Evolutionary conservation across 371 early-diverging fungal genomes (phyloP), one percentile per base, ranked within the genome.

Genomic region (Coemansia sp.): DNA sequence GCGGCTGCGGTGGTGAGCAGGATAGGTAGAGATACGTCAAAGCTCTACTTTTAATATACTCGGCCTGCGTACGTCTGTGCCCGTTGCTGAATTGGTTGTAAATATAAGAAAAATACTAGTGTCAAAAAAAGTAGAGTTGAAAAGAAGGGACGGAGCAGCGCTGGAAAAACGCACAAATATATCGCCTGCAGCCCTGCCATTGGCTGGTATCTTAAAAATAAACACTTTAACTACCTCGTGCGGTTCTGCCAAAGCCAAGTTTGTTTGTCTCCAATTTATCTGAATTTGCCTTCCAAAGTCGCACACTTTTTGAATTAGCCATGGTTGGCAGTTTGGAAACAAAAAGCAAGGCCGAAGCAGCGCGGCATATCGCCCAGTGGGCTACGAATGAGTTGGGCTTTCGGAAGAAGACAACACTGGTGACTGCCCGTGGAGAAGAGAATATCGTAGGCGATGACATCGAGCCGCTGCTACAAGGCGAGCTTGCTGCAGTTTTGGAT

Each of bases 351-450:
- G 26, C 60, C 11, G 69, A 77, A 26, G 33, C 39, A 5, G 75
- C 78, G 21, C 54, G 55, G 50, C 60, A 55, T n/a, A 62, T 81
- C 26, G 66, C 75, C 8, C 51, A 60, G 21, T 81, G 81, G 81
- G 78, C 80, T 11, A 75, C 68, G 5, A 20, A 72, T n/a, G 81
- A 82, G 53, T 77, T 81, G 11, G 82, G 81, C 16, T 81, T 79
- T 37, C 59, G 81, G 23, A 69, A 72, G 28, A 30, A 26, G 18
- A 57, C 68, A 12, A 69, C 82, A 5, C 65, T 80, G 9, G 70
- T 75, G 18, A 67, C 72, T 0, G 64, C 80, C 26, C 66, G 72
- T 23, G 81, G 81, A 55, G 72, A 80, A 40, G 81, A 80, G 53
- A 67, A 62, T 30, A 44, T 80, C 30, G 28, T 42, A 14, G 44